These are phyloP conservation scores for Silene coronaria DNA, from an alignment of 179 eudicot species.

Conservation along the genomic window DNA sequence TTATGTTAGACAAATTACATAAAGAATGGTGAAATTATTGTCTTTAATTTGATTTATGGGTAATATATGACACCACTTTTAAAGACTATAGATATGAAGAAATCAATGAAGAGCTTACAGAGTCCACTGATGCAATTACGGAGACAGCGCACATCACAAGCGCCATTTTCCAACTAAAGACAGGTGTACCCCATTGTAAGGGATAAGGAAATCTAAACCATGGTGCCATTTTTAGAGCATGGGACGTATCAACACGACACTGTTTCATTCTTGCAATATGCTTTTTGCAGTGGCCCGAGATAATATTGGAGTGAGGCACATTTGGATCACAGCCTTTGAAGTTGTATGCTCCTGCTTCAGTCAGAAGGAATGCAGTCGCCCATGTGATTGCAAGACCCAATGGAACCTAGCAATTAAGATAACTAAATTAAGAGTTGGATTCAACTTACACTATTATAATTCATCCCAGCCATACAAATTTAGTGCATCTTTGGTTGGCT, in stretches of 20 bases:
- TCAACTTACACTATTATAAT: background rate
- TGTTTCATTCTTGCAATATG: slow-evolving; percentile 69
- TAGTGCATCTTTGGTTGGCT: background rate
- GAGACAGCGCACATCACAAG: slow-evolving; percentile 92
- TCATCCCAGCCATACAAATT: too few relatives aligned
- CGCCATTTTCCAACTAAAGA: slow-evolving; percentile 89
- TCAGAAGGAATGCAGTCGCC: slow-evolving; percentile 75
- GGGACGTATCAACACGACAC: slow-evolving; percentile 87
- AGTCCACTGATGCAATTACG: slow-evolving; percentile 75
- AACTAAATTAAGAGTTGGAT: background rate
- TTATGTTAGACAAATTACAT: background rate
- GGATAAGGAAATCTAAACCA: slow-evolving; percentile 99
- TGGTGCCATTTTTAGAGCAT: slow-evolving; percentile 71
- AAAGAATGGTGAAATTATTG: background rate
- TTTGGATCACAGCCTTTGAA: slow-evolving; percentile 81
- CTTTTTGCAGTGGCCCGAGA: slow-evolving; percentile 78
- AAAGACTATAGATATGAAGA: background rate
- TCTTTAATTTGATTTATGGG: background rate
- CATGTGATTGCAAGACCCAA: slow-evolving; percentile 88
- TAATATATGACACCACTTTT: background rate
- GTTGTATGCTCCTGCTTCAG: slow-evolving; percentile 83
- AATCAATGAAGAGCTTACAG: slow-evolving; percentile 48
- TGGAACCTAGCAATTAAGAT: slow-evolving; percentile 55
- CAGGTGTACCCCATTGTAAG: slow-evolving; percentile 92
- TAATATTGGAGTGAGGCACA: slow-evolving; percentile 66